Evolutionary conservation across 192 early-diverging fungal species (phyloP), one percentile per base, ranked within the genome.

Genomic region (Backusella parvicylindrica): DNA sequence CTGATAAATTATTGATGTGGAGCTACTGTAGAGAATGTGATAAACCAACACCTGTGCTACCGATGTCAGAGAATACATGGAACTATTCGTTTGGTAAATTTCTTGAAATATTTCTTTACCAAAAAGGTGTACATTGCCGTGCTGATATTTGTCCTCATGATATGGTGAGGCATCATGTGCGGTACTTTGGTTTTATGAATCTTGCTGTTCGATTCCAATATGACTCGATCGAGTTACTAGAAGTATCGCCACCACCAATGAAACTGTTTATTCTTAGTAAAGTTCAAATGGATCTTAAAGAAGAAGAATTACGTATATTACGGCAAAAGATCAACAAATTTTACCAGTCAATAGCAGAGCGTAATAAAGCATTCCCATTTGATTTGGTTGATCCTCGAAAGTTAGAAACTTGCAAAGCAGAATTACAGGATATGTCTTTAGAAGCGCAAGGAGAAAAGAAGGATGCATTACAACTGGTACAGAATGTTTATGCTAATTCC

Each of bases 1-100:
- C 89, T 68, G 88, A 95, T 43, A 84, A 83, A 50, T 92, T 98
- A 33, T 78, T 96, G 37, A 96, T 97, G 94, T 99, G 95, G 96
- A 91, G 89, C 73, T 84, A 84, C 68, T 99, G 98, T 82, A 88
- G 86, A 66, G 75, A 89, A 8, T 98, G 97, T 82, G 36, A 85
- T 1, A 85, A 85, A 30, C 77, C 82, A 13, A 96, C 96, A 0
- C 94, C 92, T 0, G 85, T 89, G 0, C 85, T 92, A 0, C 88
- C 88, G 18, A 92, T 99, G 86, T 93, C 95, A 0, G 91, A 92
- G 31, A 92, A 94, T 49, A 89, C 94, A 21, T 95, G 93, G 92
- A 93, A 95, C 53, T 97, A 95, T 75, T 99, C 98, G 11, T 97
- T 98, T 86, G 98, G 96, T 67, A 99, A 99, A 83, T 99, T 93